Evolutionary conservation across 352 stramenopile genomes (phyloP).

Genomic region (Globisporangium abappressorium): DNA sequence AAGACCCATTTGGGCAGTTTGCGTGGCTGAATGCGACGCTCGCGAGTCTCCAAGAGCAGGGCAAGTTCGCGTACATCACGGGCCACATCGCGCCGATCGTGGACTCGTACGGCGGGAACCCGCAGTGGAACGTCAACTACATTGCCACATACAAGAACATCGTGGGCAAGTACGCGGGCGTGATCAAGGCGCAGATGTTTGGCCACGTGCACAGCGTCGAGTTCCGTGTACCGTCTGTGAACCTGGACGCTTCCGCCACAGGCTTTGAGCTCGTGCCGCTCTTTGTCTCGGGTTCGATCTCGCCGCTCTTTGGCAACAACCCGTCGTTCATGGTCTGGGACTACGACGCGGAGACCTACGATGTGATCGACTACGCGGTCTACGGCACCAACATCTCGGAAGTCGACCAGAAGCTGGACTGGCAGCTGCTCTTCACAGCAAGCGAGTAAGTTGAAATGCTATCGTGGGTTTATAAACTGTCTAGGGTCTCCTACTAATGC

Average conservation of each 20-base stretch:
- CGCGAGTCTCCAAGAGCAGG: conserved; percentile 28
- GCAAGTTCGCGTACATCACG: conserved; percentile 79
- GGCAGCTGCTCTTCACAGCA: conserved; percentile 53
- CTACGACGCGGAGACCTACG: conserved; percentile 57
- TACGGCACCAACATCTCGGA: conserved; percentile 73
- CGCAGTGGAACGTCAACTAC: conserved; percentile 87
- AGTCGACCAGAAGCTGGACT: conserved; percentile 32
- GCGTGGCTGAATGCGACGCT: conserved; percentile 84
- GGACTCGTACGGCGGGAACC: conserved; percentile 74
- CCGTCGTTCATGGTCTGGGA: conserved; percentile 90
- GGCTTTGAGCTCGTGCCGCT: conserved; percentile 56
- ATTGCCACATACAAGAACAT: conserved; percentile 80
- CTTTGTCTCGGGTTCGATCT: conserved; percentile 80
- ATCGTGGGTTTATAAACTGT: not conserved
- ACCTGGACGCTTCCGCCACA: conserved; percentile 11
- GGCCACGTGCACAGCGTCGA: conserved; percentile 92
- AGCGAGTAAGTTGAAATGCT: conserved; percentile 21
- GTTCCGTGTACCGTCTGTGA: conserved; percentile 62
- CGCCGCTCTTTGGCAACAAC: conserved; percentile 89
- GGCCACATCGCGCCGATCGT: conserved; percentile 91
- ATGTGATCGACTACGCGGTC: conserved; percentile 70
- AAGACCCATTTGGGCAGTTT: conserved; percentile 90
- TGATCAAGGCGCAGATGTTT: conserved; percentile 88
- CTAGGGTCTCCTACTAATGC: not conserved
- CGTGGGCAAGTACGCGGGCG: conserved; percentile 45